Percentiles rank a stretch among this genome's conserved stretches.
Conservation (phyloP, 108 stramenopile genomes). For the Cyclotella atomus region DNA sequence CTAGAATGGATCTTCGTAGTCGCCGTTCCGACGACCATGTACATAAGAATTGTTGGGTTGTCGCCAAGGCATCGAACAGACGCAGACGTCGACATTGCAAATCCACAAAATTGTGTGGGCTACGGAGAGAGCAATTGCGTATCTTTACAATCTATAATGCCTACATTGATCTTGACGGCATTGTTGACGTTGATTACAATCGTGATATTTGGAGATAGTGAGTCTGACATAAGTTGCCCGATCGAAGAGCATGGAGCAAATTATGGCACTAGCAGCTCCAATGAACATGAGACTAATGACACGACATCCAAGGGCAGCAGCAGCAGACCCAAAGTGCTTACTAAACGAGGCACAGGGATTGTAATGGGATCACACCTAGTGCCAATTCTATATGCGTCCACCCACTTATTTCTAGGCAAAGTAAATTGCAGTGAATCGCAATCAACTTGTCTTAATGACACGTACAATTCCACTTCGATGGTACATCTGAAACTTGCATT, state of each 20-base stretch:
- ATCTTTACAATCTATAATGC: too few species aligned
- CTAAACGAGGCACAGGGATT: slow-evolving; percentile 21
- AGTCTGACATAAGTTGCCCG: not conserved
- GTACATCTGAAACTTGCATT: slow-evolving; percentile 26
- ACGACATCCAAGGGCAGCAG: too few species aligned
- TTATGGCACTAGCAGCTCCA: too few species aligned
- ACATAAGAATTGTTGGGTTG: too few species aligned
- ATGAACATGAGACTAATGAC: too few species aligned
- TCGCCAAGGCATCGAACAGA: too few species aligned
- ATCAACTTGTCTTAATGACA: not conserved
- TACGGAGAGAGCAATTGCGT: too few species aligned
- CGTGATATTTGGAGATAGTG: slow-evolving; percentile 8
- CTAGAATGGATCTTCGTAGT: too few species aligned
- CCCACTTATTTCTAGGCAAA: slow-evolving; percentile 4
- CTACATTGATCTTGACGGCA: slow-evolving; percentile 24
- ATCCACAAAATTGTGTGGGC: too few species aligned
- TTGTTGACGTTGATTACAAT: slow-evolving; percentile 33
- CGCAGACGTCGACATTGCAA: too few species aligned
- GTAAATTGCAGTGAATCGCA: not conserved
- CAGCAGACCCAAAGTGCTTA: too few species aligned
- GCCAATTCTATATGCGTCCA: slow-evolving; percentile 30
- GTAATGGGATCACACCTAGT: slow-evolving; percentile 44
- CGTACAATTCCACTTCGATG: not conserved
- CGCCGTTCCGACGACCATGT: too few species aligned
- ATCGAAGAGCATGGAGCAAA: not conserved